Conservation (phyloP, 106 monocot genomes). For the Allium cepa region DNA sequence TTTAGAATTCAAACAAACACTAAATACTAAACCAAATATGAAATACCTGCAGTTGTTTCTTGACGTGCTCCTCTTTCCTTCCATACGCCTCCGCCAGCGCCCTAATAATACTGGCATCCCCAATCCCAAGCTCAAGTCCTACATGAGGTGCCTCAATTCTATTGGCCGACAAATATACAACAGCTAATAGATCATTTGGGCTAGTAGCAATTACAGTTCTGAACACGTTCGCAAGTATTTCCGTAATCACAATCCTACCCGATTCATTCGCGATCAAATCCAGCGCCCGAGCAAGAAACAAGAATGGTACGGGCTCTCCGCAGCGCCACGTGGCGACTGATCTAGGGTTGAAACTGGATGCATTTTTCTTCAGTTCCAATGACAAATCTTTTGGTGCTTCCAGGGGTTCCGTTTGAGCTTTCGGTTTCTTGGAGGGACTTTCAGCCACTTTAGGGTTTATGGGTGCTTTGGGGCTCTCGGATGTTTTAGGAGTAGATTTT, state of each 20-base stretch:
- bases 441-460: not conserved
- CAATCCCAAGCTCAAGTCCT: conserved; percentile 94
- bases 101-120: conserved; percentile 66
- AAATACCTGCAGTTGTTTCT: conserved; percentile 68
- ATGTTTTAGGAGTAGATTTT: conserved; percentile 11
- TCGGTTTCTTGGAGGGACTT: conserved; percentile 27
- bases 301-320: conserved; percentile 78
- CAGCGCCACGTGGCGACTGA: conserved; percentile 61
- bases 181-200: conserved; percentile 64
- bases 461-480: conserved; percentile 9
- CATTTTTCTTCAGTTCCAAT: conserved; percentile 63
- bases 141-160: conserved; percentile 79
- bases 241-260: conserved; percentile 73
- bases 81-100: conserved; percentile 90
- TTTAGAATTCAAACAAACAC: too few relatives aligned
- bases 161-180: conserved; percentile 81
- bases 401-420: conserved; percentile 20
- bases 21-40: too few relatives aligned
- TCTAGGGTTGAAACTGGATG: conserved; percentile 50
- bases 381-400: conserved; percentile 14
- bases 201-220: conserved; percentile 75
- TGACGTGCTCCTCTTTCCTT: conserved; percentile 83
- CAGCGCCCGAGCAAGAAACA: conserved; percentile 68
- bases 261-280: conserved; percentile 79
- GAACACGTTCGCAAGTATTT: conserved; percentile 84